Base-by-base conservation (phyloP, 1,139 yeast genomes). In the Pneumocystis sp. region DNA sequence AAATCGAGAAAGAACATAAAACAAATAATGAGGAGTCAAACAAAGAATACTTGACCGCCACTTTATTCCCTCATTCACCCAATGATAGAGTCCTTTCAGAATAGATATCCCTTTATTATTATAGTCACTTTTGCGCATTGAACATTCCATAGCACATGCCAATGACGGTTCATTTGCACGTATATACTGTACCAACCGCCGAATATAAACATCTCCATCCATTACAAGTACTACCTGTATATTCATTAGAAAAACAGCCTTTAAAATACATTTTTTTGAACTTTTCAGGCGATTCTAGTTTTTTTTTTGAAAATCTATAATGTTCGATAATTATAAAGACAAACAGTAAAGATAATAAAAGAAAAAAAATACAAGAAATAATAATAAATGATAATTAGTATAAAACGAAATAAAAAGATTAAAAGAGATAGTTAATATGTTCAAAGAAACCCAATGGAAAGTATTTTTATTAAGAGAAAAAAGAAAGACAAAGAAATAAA, bases 11-110 rank as follows among this genome's bases (percentile, higher is more conserved):
- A 83, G 73, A 40, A 85, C 76, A 71, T 81, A 85, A 72, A 83
- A 85, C 45, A 85, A 76, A 72, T 85, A 89, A 72, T 85, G 89
- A 37, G 84, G 75, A 39, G 87, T 83, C 66, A 85, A 76, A 39
- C 82, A 80, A 37, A 85, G 75, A 66, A 87, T 74, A 29, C 83
- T 79, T 0, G 87, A 85, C 70, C 82, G 82, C 66, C 79, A 78
- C 31, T 77, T 74, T 66, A 81, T 76, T 57, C 79, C 74, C 66
- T 78, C 73, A 69, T 79, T 82, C 57, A 79, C 73, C 69, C 77
- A 79, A 3, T 50, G 57, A 50, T 59, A 77, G 77, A 68, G 78
- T 81, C 61, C 82, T 81, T 66, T 77, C 81, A 63, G 78, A 76
- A 68, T 79, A 68, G 63, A 73, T 76, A 68, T 71, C 71, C 61